Percentiles rank a stretch among this genome's conserved stretches.
Conservation (phyloP, 2,329 filamentous ascomycete genomes). For the Chalaropsis thielavioides region DNA sequence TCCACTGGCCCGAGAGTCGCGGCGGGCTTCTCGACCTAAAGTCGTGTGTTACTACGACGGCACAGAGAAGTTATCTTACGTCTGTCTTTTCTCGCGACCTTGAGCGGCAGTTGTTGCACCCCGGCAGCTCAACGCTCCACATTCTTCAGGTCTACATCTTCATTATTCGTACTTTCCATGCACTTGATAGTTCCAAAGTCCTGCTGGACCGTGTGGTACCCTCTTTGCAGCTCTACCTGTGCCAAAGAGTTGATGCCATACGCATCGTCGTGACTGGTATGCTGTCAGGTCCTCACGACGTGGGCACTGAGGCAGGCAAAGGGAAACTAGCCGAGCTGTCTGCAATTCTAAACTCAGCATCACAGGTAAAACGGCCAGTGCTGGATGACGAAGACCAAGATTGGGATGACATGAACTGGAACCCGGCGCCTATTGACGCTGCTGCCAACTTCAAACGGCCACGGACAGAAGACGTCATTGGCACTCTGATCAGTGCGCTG, state of each 20-base stretch:
- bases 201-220: conserved; percentile 60
- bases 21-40: conserved; percentile 62
- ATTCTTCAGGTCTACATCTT: conserved; percentile 66
- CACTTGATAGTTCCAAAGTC: conserved; percentile 63
- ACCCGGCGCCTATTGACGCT: conserved; percentile 84
- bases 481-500: conserved; percentile 74
- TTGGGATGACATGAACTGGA: conserved; percentile 87
- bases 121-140: conserved; percentile 59
- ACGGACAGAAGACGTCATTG: conserved; percentile 80
- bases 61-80: conserved; percentile 55
- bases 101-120: conserved; percentile 53
- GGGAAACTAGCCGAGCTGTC: conserved; percentile 51
- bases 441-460: conserved; percentile 83
- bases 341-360: conserved; percentile 46
- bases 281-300: conserved; percentile 45
- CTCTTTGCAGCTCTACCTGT: conserved; percentile 60
- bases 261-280: conserved; percentile 63
- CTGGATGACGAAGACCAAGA: conserved; percentile 58
- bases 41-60: conserved; percentile 52
- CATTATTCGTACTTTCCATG: conserved; percentile 63
- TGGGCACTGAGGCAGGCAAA: conserved; percentile 30
- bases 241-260: conserved; percentile 63
- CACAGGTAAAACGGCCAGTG: conserved; percentile 37
- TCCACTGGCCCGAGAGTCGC: conserved; percentile 56
- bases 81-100: conserved; percentile 52